phyloP scores from a whole-genome alignment of 2,329 filamentous ascomycete species.

The Penicillium sp. region DNA sequence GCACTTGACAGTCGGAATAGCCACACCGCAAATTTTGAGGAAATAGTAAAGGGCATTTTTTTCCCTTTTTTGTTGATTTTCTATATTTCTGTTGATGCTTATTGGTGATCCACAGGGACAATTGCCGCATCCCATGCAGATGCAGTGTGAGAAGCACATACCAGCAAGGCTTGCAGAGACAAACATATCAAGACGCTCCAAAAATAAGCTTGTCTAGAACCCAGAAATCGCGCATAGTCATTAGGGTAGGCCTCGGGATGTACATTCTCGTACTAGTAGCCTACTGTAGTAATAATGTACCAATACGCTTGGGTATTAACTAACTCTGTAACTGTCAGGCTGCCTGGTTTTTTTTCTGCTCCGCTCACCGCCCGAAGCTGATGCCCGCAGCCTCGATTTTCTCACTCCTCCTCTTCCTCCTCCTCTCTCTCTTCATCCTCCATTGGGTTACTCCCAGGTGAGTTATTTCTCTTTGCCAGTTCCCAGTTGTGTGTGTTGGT shows the following conservation, averaged over 20 bases:
- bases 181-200: background rate
- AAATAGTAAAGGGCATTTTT: background rate
- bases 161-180: background rate
- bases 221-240: background rate
- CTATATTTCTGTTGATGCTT: no score
- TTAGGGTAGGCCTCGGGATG: background rate
- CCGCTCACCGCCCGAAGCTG: background rate
- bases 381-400: background rate
- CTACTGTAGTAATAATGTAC: background rate
- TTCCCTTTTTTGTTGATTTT: background rate
- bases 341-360: background rate
- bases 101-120: constrained; percentile 5
- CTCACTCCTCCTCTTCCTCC: background rate
- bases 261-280: background rate
- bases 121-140: constrained; percentile 3
- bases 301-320: no score
- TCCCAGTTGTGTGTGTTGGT: background rate
- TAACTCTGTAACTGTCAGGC: no score
- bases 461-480: constrained; percentile 11
- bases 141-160: background rate
- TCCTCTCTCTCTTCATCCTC: background rate
- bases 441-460: constrained; percentile 11
- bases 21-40: constrained; percentile 18
- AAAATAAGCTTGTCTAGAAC: background rate
- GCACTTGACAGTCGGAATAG: background rate